Base-by-base conservation (phyloP, 2,329 filamentous ascomycete species). In the Verticillium albo-atrum region DNA sequence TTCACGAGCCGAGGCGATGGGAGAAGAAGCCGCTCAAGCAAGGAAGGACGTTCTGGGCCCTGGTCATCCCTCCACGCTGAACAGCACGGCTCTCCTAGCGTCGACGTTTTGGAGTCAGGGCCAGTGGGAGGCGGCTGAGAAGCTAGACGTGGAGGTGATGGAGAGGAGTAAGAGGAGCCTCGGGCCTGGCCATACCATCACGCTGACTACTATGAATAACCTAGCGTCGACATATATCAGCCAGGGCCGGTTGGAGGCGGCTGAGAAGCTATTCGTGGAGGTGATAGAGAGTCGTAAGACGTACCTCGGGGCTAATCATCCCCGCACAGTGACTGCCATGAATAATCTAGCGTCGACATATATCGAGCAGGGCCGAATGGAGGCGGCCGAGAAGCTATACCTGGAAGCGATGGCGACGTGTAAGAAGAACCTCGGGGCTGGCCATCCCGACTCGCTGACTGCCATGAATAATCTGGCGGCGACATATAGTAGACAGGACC, bases 401-500 rank as follows among this genome's bases (percentile, higher is more conserved):
- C n/a, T n/a, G n/a, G n/a, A n/a, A n/a, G n/a, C n/a, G n/a, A n/a
- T n/a, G n/a, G n/a, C n/a, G n/a, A n/a, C n/a, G n/a, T n/a, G n/a
- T n/a, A n/a, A n/a, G n/a, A n/a, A n/a, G n/a, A n/a, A n/a, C n/a
- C n/a, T n/a, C n/a, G n/a, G n/a, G n/a, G 59, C 75, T 17, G 75
- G 80, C 37, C 71, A 67, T 9, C 60, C 62, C 1, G 59, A 64
- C 26, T 60, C 68, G 34, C 67, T 60, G 5, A 69, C 68, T 4
- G 79, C 78, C 9, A 69, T 77, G 2, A 64, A 77, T 17, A 63
- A 80, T 14, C 62, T 82, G 0, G 76, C 75, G n/a, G n/a, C n/a
- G n/a, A n/a, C n/a, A n/a, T n/a, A n/a, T n/a, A n/a, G n/a, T n/a
- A n/a, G n/a, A n/a, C n/a, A n/a, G n/a, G n/a, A n/a, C 1, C 68